These are phyloP conservation scores for Fusarium mundagurra DNA, from an alignment of 2,329 filamentous ascomycete species.

Conservation along the genomic window DNA sequence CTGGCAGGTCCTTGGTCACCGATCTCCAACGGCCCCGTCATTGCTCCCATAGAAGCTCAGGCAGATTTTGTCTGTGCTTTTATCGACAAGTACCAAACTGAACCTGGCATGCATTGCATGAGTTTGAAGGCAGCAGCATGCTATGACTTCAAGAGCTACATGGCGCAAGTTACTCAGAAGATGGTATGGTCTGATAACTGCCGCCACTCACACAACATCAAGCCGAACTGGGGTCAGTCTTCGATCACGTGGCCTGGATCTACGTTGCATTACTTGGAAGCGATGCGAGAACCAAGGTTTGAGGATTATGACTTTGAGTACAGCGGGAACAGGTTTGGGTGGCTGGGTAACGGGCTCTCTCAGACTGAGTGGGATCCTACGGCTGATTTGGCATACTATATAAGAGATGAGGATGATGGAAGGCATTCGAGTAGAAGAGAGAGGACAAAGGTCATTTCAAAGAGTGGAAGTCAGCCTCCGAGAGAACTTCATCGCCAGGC, in stretches of 20 bases:
- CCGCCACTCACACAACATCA: constrained; percentile 22
- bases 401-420: constrained; percentile 13
- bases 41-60: constrained; percentile 17
- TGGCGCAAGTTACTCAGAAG: constrained; percentile 15
- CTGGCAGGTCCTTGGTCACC: constrained; percentile 13
- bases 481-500: constrained; percentile 17
- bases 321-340: constrained; percentile 6
- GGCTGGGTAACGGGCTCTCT: constrained; percentile 13
- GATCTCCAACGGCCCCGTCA: constrained; percentile 19
- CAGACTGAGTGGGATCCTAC: constrained; percentile 29
- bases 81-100: constrained; percentile 30
- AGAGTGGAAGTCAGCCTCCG: constrained; percentile 2
- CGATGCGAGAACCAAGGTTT: constrained; percentile 12
- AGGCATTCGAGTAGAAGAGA: constrained; percentile 7
- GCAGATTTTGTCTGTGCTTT: constrained; percentile 17
- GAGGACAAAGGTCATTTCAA: constrained; percentile 3
- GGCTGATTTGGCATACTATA: constrained; percentile 27
- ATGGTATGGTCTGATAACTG: constrained; percentile 29
- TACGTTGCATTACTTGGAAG: constrained; percentile 21
- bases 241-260: constrained; percentile 27
- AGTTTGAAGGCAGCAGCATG: constrained; percentile 11
- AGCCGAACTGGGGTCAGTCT: constrained; percentile 23
- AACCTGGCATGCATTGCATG: constrained; percentile 9
- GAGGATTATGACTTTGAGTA: constrained; percentile 21
- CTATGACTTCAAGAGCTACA: constrained; percentile 19